Evolutionary conservation across 331 rosid species (phyloP).

Genomic region (Prunus yedoensis): DNA sequence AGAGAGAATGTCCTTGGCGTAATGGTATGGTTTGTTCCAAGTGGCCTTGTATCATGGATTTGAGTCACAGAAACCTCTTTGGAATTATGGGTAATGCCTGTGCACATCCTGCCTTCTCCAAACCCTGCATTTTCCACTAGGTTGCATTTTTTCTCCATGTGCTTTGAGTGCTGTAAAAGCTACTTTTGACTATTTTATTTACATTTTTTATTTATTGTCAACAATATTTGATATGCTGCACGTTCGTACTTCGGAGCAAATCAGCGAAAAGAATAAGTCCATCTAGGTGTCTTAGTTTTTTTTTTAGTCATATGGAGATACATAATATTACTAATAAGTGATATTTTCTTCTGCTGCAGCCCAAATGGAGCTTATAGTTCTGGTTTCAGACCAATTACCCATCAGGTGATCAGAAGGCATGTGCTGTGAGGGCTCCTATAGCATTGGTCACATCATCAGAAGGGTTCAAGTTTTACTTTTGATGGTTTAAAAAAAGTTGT

Average conservation of each 20-base stretch:
- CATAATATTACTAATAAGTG: too few species aligned
- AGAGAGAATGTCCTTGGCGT: not conserved
- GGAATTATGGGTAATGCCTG: not conserved
- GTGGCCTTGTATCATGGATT: not conserved
- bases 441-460: not conserved
- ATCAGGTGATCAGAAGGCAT: conserved; percentile 89
- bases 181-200: not conserved
- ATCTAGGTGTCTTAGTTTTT: too few species aligned
- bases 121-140: not conserved
- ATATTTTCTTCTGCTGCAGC: conserved; percentile 48
- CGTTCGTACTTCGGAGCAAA: not conserved
- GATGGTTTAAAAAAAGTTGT: not conserved
- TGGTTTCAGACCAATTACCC: conserved; percentile 96
- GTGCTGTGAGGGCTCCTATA: conserved; percentile 21
- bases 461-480: not conserved
- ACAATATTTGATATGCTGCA: not conserved
- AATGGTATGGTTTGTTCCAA: not conserved
- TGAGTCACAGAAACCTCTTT: not conserved
- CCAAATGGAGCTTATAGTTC: conserved; percentile 96
- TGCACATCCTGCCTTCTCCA: not conserved
- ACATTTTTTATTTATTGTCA: not conserved
- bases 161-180: not conserved
- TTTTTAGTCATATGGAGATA: too few species aligned
- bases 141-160: not conserved
- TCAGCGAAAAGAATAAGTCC: too few species aligned